Conservation (phyloP, 2,329 filamentous ascomycete genomes). For the Fusarium udum region DNA sequence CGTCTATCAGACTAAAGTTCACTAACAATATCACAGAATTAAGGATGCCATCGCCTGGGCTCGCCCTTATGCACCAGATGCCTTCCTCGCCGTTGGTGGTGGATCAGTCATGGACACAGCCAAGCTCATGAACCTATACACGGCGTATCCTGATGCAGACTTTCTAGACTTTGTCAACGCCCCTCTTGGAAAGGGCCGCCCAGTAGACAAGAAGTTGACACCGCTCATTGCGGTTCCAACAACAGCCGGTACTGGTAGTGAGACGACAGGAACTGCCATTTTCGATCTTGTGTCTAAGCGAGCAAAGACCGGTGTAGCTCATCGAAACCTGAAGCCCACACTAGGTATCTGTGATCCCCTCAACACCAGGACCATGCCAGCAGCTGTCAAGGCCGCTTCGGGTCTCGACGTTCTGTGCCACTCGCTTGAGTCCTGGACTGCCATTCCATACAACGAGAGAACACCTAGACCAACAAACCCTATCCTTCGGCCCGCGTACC, state of each 20-base stretch:
- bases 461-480: conserved; percentile 87
- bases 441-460: conserved; percentile 91
- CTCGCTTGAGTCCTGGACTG: conserved; percentile 95
- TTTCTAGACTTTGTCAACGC: conserved; percentile 99
- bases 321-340: conserved; percentile 94
- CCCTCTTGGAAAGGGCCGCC: conserved; percentile 85
- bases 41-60: conserved; percentile 89
- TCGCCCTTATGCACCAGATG: conserved; percentile 83
- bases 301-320: conserved; percentile 95
- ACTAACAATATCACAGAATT: conserved; percentile 62
- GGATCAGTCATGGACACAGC: conserved; percentile 98
- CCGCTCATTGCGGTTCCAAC: conserved; percentile 86
- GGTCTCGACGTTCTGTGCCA: conserved; percentile 97
- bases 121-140: conserved; percentile 98
- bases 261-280: conserved; percentile 97
- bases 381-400: conserved; percentile 89
- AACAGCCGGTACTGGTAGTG: conserved; percentile 85
- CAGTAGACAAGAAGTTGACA: conserved; percentile 74
- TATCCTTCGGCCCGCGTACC: conserved; percentile 90
- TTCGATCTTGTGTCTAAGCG: conserved; percentile 92
- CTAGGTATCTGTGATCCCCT: conserved; percentile 86
- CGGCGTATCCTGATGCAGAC: conserved; percentile 87
- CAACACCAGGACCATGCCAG: conserved; percentile 96
- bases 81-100: conserved; percentile 87
- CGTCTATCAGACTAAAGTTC: background rate